These are phyloP conservation scores for Clonostachys byssicola DNA, from an alignment of 2,329 filamentous ascomycete genomes.

Conservation along the genomic window DNA sequence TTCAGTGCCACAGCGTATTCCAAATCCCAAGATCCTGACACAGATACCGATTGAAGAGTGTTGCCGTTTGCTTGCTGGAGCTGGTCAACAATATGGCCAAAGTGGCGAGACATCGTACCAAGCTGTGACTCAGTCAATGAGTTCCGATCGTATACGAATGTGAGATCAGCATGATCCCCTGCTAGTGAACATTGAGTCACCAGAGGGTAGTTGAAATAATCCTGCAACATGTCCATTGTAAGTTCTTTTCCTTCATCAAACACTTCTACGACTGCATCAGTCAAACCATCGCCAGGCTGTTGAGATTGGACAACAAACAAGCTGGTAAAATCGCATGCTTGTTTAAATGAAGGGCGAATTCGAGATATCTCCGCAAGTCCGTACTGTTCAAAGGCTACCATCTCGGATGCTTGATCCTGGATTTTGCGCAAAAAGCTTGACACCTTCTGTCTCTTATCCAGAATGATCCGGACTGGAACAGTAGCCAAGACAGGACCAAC, in stretches of 20 bases:
- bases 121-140: background rate
- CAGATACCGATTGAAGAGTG: background rate
- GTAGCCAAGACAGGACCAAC: slow-evolving; percentile 14
- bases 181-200: background rate
- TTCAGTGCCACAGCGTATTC: background rate
- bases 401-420: slow-evolving; percentile 5
- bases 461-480: slow-evolving; percentile 9
- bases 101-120: background rate
- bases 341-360: slow-evolving; percentile 2
- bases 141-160: background rate
- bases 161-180: background rate
- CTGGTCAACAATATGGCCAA: slow-evolving; percentile 2
- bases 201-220: slow-evolving; percentile 6
- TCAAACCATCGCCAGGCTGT: background rate
- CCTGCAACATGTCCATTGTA: slow-evolving; percentile 6
- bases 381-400: slow-evolving; percentile 8
- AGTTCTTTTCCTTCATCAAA: background rate
- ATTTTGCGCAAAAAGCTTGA: slow-evolving; percentile 3
- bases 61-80: slow-evolving; percentile 1
- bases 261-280: background rate
- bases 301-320: slow-evolving; percentile 7
- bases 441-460: background rate
- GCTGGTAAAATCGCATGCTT: slow-evolving; percentile 8
- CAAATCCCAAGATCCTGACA: background rate
- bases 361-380: slow-evolving; percentile 11